phyloP scores from a whole-genome alignment of 1,284 basidiomycete genomes.

The Marasmius oreades region DNA sequence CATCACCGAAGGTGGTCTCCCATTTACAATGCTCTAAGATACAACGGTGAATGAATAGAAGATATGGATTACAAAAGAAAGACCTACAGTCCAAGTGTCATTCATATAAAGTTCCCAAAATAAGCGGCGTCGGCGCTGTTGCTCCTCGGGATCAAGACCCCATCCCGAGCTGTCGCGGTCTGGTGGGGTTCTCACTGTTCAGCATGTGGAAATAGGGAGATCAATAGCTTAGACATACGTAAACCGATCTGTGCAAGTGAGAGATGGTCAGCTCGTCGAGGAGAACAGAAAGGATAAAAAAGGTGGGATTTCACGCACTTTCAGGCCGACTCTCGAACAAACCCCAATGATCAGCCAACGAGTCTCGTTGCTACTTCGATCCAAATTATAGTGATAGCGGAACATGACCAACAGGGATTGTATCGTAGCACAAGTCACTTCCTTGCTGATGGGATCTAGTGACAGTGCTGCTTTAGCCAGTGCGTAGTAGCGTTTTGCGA shows the following conservation, averaged over 20 bases:
- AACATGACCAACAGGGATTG: slow-evolving; percentile 46
- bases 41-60: slow-evolving; percentile 4
- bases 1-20: slow-evolving; percentile 42
- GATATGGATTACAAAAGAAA: slow-evolving; percentile 1
- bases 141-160: slow-evolving; percentile 45
- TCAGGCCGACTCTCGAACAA: slow-evolving; percentile 38
- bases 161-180: slow-evolving; percentile 52
- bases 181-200: slow-evolving; percentile 17
- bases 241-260: slow-evolving; percentile 39
- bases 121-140: slow-evolving; percentile 43
- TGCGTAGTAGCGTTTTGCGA: slow-evolving; percentile 38
- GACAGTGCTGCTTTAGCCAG: slow-evolving; percentile 44
- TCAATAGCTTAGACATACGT: slow-evolving; percentile 34
- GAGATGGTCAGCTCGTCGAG: background rate
- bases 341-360: slow-evolving; percentile 47
- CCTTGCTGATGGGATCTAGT: slow-evolving; percentile 38
- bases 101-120: slow-evolving; percentile 56
- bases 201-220: background rate
- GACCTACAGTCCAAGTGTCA: slow-evolving; percentile 47
- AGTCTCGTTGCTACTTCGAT: slow-evolving; percentile 39
- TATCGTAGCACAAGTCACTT: slow-evolving; percentile 42
- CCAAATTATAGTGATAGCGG: slow-evolving; percentile 40
- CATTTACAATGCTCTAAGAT: slow-evolving; percentile 41
- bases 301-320: too few relatives aligned
- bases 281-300: slow-evolving; percentile 4